Conservation (phyloP, 345 rosid species). For the Citrus sinensis region DNA sequence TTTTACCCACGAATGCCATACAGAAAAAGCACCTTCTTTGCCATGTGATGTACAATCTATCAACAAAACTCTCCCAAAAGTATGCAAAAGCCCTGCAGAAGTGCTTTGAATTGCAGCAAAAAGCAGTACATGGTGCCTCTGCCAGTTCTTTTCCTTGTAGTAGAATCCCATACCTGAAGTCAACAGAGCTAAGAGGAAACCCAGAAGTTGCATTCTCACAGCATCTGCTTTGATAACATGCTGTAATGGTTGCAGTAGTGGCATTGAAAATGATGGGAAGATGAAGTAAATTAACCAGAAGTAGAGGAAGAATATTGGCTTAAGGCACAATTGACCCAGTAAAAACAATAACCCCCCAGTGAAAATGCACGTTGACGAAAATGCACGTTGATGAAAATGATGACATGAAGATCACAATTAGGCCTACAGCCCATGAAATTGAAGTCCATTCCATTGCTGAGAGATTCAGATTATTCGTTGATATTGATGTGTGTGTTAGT, state of each 20-base stretch:
- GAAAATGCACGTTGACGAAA: constrained; percentile 67
- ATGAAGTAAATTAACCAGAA: constrained; percentile 50
- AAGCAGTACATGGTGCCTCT: constrained; percentile 26
- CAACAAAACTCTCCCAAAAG: constrained; percentile 44
- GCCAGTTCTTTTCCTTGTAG: constrained; percentile 36
- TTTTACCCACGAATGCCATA: constrained; percentile 49
- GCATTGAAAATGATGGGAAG: constrained; percentile 43
- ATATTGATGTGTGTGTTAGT: constrained; percentile 24
- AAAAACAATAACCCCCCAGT: constrained; percentile 34
- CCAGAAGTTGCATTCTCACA: constrained; percentile 51
- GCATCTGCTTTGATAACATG: constrained; percentile 31
- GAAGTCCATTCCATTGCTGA: constrained; percentile 56
- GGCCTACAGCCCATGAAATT: constrained; percentile 52
- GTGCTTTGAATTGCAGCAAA: constrained; percentile 55
- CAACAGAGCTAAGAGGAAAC: constrained; percentile 37
- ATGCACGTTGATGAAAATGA: too few species aligned
- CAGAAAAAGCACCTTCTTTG: constrained; percentile 50
- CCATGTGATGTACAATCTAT: constrained; percentile 50
- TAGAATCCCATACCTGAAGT: constrained; percentile 47
- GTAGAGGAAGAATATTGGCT: constrained; percentile 34
- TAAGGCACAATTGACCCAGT: constrained; percentile 46
- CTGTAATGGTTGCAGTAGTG: constrained; percentile 46
- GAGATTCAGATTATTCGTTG: constrained; percentile 19
- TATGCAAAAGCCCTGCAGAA: constrained; percentile 42
- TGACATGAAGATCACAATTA: too few species aligned